Conservation (phyloP, 2,329 filamentous ascomycete genomes). For the Cercospora citrullina region DNA sequence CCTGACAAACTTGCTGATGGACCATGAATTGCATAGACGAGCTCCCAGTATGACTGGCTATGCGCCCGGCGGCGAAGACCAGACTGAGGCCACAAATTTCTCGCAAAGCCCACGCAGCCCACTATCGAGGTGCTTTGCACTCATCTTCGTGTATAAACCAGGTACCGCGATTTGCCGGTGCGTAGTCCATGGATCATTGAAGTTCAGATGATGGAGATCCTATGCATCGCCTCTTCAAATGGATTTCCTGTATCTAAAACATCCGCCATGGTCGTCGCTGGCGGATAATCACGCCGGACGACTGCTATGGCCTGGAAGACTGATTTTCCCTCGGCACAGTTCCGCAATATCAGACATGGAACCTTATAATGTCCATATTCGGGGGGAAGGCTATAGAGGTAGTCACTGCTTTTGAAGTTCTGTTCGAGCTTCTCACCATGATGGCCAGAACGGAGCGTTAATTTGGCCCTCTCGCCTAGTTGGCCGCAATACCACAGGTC, state of each 20-base stretch:
- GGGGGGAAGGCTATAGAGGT: neutral
- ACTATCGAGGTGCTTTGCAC: neutral
- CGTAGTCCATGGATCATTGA: neutral
- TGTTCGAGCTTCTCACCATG: neutral
- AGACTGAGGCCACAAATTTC: neutral
- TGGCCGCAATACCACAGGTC: neutral
- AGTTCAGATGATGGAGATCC: neutral
- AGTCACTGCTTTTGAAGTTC: neutral
- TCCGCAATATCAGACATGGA: neutral
- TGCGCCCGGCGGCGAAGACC: neutral
- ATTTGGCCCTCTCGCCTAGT: neutral
- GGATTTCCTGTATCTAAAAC: no score
- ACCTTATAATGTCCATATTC: neutral
- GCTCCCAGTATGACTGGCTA: no score
- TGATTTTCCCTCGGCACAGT: neutral
- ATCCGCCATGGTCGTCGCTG: no score
- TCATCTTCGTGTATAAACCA: neutral
- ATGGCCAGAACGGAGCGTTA: no score
- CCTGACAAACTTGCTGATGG: no score
- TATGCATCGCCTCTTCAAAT: neutral
- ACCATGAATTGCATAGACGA: no score
- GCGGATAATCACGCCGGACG: no score
- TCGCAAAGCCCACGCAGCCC: no score
- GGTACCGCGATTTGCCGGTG: neutral
- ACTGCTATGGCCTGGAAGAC: neutral